phyloP scores from a whole-genome alignment of 306 rosid genomes.

The Cajanus cajan region DNA sequence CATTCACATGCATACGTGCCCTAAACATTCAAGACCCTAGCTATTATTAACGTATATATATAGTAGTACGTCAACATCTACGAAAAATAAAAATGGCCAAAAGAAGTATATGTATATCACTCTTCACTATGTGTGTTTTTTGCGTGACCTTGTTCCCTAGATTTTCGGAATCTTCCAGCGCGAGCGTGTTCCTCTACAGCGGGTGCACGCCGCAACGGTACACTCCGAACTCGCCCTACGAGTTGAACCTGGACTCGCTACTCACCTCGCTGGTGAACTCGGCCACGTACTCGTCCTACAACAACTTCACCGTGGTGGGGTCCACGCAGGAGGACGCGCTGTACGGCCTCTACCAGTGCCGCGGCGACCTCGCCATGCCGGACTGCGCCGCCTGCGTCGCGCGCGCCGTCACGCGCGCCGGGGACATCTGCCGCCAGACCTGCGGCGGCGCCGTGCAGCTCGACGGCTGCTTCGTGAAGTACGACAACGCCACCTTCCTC shows the following conservation, averaged over 20 bases:
- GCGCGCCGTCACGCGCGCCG: conserved; percentile 54
- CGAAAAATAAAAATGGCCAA: conserved; percentile 23
- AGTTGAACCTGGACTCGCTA: conserved; percentile 68
- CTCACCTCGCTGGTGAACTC: conserved; percentile 85
- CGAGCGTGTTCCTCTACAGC: conserved; percentile 51
- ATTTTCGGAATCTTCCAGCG: conserved; percentile 33
- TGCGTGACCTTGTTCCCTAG: neutral
- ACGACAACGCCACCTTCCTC: conserved; percentile 67
- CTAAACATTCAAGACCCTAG: neutral
- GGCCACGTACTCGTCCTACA: conserved; percentile 80
- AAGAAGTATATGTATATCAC: neutral
- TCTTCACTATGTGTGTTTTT: neutral
- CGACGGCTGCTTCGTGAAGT: conserved; percentile 81
- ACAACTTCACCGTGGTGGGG: conserved; percentile 72
- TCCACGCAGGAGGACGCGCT: conserved; percentile 57
- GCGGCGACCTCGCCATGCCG: conserved; percentile 87
- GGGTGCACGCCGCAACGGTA: conserved; percentile 81
- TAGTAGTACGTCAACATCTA: conserved; percentile 7
- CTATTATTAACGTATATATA: neutral
- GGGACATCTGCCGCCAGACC: conserved; percentile 45
- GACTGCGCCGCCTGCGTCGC: conserved; percentile 82
- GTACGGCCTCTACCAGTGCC: conserved; percentile 90
- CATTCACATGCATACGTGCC: conserved; percentile 10
- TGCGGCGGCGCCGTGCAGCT: conserved; percentile 83
- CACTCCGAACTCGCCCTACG: conserved; percentile 58